Evolutionary conservation across 164 flowering plant species (phyloP).

Genomic region (Vitis rupestris): DNA sequence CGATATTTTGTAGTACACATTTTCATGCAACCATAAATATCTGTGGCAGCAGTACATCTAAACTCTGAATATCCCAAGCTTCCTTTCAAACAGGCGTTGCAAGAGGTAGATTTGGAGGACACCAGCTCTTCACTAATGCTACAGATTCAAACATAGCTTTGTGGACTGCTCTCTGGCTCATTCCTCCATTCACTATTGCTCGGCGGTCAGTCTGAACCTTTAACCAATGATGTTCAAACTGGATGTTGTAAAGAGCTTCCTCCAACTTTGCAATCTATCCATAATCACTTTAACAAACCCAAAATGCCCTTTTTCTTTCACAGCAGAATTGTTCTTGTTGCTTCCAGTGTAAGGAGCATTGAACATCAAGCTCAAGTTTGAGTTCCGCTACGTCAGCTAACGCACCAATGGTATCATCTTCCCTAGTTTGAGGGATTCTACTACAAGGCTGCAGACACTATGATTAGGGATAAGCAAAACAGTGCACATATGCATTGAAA

Average conservation of each 20-base stretch:
- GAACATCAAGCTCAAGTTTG: too few species aligned
- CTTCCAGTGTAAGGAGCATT: too few species aligned
- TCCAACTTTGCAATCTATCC: slow-evolving; percentile 65
- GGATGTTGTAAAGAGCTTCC: slow-evolving; percentile 89
- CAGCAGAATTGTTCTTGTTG: too few species aligned
- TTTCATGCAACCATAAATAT: neutral
- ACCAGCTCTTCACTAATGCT: slow-evolving; percentile 75
- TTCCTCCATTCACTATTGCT: slow-evolving; percentile 74
- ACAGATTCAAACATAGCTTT: slow-evolving; percentile 81
- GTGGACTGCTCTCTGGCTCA: slow-evolving; percentile 83
- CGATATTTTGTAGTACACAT: too few species aligned
- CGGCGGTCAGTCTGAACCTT: slow-evolving; percentile 97
- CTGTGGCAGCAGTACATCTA: slow-evolving; percentile 21
- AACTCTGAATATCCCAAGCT: slow-evolving; percentile 77
- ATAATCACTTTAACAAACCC: too few species aligned
- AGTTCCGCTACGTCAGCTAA: too few species aligned
- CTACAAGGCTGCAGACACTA: too few species aligned
- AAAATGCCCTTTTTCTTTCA: too few species aligned
- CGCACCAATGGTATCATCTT: too few species aligned
- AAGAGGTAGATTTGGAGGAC: slow-evolving; percentile 86
- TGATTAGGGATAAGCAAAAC: too few species aligned
- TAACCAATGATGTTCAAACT: slow-evolving; percentile 96
- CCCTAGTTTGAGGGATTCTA: too few species aligned
- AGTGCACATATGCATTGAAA: too few species aligned
- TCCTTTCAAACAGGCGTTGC: slow-evolving; percentile 76